Percentiles rank a stretch among this genome's conserved stretches.
phyloP scores from a whole-genome alignment of 495 filamentous ascomycete species.

The Neohortaea acidophila region DNA sequence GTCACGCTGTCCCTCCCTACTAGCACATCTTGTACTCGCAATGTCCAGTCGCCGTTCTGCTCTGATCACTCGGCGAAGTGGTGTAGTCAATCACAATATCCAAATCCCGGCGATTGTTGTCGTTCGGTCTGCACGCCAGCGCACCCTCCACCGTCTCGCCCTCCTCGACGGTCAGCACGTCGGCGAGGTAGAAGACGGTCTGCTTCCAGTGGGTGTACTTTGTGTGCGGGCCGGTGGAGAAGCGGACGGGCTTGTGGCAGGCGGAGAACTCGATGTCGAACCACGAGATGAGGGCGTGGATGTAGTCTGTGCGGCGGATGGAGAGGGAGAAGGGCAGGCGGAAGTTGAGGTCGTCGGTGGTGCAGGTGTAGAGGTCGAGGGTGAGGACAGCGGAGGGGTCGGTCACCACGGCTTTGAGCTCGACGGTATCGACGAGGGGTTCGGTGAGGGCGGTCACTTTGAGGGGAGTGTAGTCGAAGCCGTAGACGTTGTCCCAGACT shows the following conservation, averaged over 20 bases:
- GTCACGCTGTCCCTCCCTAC: neutral
- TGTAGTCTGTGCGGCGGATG: conserved; percentile 67
- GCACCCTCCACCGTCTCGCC: conserved; percentile 45
- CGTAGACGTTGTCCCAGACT: conserved; percentile 98
- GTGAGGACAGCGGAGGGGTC: conserved; percentile 62
- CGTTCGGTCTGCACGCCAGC: conserved; percentile 73
- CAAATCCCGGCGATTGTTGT: conserved; percentile 84
- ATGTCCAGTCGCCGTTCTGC: conserved; percentile 48
- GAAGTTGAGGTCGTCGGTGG: conserved; percentile 60
- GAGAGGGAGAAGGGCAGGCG: conserved; percentile 52
- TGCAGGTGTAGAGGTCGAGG: conserved; percentile 71
- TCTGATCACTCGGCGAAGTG: conserved; percentile 57
- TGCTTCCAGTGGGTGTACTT: conserved; percentile 38
- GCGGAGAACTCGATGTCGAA: conserved; percentile 97
- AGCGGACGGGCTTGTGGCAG: conserved; percentile 46
- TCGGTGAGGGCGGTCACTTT: conserved; percentile 65
- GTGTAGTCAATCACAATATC: conserved; percentile 80
- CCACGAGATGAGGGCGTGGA: conserved; percentile 93
- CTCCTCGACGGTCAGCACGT: conserved; percentile 29
- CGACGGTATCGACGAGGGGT: conserved; percentile 67
- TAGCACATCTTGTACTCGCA: conserved; percentile 80
- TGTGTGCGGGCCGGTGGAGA: conserved; percentile 34
- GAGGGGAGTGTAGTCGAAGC: conserved; percentile 90
- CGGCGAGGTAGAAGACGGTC: conserved; percentile 33
- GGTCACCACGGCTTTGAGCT: conserved; percentile 63